Conservation (phyloP, 164 flowering plant species). For the Dillenia turbinata region DNA sequence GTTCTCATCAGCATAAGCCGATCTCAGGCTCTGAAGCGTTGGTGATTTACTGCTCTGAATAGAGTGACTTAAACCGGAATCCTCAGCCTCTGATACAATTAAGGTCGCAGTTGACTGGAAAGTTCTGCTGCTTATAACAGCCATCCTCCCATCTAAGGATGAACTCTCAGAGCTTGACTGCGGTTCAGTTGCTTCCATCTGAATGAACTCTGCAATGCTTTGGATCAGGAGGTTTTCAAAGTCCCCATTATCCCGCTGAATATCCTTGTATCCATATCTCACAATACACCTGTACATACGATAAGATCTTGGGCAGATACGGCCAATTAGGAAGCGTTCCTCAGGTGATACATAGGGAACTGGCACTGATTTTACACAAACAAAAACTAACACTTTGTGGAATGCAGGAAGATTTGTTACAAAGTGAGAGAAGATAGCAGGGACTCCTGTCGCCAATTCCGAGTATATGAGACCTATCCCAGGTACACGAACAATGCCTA, state of each 20-base stretch:
- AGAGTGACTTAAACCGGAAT: constrained; percentile 6
- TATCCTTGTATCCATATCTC: constrained; percentile 86
- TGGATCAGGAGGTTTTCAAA: constrained; percentile 76
- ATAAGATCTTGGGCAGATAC: constrained; percentile 76
- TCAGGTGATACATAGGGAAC: constrained; percentile 81
- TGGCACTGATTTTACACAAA: constrained; percentile 86
- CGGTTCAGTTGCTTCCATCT: constrained; percentile 76
- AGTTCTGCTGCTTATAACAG: constrained; percentile 35
- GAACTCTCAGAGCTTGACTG: constrained; percentile 36
- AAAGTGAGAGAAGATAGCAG: constrained; percentile 84
- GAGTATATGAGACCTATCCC: constrained; percentile 90
- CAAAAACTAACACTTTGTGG: constrained; percentile 78
- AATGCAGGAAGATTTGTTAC: constrained; percentile 91
- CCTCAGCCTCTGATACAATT: constrained; percentile 22
- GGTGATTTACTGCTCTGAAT: constrained; percentile 29
- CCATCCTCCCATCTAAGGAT: constrained; percentile 42
- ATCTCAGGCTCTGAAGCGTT: constrained; percentile 30
- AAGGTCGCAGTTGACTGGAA: constrained; percentile 20
- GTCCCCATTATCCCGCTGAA: constrained; percentile 65
- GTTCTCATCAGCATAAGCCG: constrained; percentile 33
- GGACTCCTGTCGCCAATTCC: constrained; percentile 85
- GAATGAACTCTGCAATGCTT: constrained; percentile 84
- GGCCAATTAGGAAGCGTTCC: constrained; percentile 85
- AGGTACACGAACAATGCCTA: constrained; percentile 89
- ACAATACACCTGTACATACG: constrained; percentile 91